phyloP scores from a whole-genome alignment of 352 stramenopile genomes.

The Phytophthora fragariaefolia region DNA sequence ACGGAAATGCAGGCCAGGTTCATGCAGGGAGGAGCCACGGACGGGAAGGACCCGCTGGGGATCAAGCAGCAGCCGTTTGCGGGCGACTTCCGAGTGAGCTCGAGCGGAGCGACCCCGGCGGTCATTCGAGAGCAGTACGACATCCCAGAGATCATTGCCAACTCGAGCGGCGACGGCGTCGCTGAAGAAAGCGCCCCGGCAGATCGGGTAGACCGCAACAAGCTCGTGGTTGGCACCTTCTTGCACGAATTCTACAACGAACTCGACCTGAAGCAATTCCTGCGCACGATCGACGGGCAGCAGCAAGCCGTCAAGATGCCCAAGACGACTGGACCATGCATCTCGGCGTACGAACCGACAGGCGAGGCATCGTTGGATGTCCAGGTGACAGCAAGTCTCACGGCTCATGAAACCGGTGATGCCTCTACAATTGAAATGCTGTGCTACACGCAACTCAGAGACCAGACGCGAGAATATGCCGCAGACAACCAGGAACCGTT shows the following conservation, averaged over 20 bases:
- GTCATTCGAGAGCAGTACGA: constrained; percentile 69
- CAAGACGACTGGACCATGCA: constrained; percentile 48
- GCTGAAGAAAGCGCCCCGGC: constrained; percentile 16
- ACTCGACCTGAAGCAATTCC: constrained; percentile 55
- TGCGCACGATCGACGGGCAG: constrained; percentile 29
- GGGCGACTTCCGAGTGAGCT: constrained; percentile 16
- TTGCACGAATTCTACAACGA: constrained; percentile 76
- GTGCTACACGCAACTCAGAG: constrained; percentile 65
- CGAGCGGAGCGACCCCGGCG: constrained; percentile 43
- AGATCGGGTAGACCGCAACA: constrained; percentile 41
- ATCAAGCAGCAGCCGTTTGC: constrained; percentile 34
- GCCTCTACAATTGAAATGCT: constrained; percentile 53
- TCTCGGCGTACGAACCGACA: constrained; percentile 42
- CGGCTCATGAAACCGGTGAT: constrained; percentile 43
- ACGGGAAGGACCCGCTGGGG: constrained; percentile 45
- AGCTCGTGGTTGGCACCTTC: constrained; percentile 73
- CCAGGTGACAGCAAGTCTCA: constrained; percentile 59
- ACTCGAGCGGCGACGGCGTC: constrained; percentile 8
- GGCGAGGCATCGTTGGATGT: constrained; percentile 78
- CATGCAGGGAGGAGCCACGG: constrained; percentile 36
- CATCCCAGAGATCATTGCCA: constrained; percentile 39
- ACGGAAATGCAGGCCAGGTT: constrained; percentile 65
- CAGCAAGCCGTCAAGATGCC: constrained; percentile 26
- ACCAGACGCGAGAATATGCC: constrained; percentile 48
- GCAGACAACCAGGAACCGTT: constrained; percentile 87